These are phyloP conservation scores for Ochetophila trinervis DNA, from an alignment of 306 rosid species.

Conservation along the genomic window DNA sequence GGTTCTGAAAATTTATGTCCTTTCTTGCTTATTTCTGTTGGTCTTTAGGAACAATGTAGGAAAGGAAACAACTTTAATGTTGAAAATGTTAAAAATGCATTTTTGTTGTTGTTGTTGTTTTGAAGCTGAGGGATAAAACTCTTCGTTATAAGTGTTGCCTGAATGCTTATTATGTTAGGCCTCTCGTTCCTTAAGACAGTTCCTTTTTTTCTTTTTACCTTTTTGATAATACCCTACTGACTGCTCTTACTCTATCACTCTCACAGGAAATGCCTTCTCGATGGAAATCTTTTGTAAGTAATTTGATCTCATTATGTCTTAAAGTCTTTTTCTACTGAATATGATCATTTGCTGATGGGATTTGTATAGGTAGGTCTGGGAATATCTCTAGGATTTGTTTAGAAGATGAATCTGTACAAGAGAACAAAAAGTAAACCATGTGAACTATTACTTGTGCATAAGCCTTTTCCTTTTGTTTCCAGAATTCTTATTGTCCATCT, in stretches of 20 bases:
- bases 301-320: not conserved
- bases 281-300: constrained; percentile 95
- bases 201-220: not conserved
- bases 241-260: constrained; percentile 21
- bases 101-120: not conserved
- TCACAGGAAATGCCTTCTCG: constrained; percentile 77
- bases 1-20: not conserved
- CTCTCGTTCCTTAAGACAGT: not conserved
- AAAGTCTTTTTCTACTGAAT: not conserved
- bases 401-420: not conserved
- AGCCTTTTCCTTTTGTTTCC: not conserved
- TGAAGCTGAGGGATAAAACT: not conserved
- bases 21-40: not conserved
- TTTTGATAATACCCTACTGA: constrained; percentile 25
- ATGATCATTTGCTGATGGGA: too few relatives aligned
- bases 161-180: not conserved
- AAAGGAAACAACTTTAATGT: not conserved
- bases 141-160: not conserved
- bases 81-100: not conserved
- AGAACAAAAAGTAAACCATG: too few relatives aligned
- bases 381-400: not conserved
- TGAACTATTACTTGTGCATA: not conserved
- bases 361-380: not conserved
- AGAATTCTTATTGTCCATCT: not conserved
- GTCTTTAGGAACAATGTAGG: not conserved